A percentile compares a stretch with the other conserved stretches of the same genome.
These are phyloP conservation scores for Fusarium sacchari DNA, from an alignment of 2,329 filamentous ascomycete genomes.

Conservation along the genomic window DNA sequence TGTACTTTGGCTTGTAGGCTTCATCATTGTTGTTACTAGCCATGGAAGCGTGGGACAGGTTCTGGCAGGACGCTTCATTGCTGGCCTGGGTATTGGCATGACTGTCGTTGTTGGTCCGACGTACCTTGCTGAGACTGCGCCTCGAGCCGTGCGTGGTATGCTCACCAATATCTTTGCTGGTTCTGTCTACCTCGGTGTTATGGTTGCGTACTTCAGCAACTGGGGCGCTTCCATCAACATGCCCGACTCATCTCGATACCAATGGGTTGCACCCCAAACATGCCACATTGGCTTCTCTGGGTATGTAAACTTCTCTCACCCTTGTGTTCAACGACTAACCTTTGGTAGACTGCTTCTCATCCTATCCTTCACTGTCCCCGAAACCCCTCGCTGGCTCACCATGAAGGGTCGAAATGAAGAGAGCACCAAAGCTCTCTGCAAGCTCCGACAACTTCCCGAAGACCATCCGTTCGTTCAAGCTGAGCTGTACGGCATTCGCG, in stretches of 20 bases:
- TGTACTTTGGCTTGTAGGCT: slow-evolving; percentile 3
- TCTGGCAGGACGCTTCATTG: slow-evolving; percentile 10
- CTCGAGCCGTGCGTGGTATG: slow-evolving; percentile 70
- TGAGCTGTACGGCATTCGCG: slow-evolving; percentile 2
- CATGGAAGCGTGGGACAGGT: slow-evolving; percentile 16
- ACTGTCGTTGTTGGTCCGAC: slow-evolving; percentile 45
- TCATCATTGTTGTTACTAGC: slow-evolving; percentile 7
- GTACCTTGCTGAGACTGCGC: slow-evolving; percentile 73
- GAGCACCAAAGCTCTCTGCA: slow-evolving; percentile 9
- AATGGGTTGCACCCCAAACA: slow-evolving; percentile 17
- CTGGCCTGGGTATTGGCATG: slow-evolving; percentile 17
- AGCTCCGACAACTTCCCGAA: slow-evolving; percentile 14
- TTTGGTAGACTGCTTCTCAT: not conserved
- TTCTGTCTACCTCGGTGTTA: slow-evolving; percentile 36
- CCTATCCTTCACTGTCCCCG: slow-evolving; percentile 21
- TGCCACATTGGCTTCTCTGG: slow-evolving; percentile 17
- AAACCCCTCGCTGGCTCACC: slow-evolving; percentile 20
- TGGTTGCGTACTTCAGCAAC: slow-evolving; percentile 71
- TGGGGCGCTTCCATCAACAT: slow-evolving; percentile 61
- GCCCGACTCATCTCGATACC: slow-evolving; percentile 42
- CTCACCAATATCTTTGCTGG: slow-evolving; percentile 62
- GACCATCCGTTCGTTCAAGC: slow-evolving; percentile 10
- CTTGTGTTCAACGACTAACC: fast-evolving
- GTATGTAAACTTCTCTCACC: not conserved
- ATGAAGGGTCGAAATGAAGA: slow-evolving; percentile 14